phyloP scores from a whole-genome alignment of 768 basidiomycete species.

The Galerina marginata region DNA sequence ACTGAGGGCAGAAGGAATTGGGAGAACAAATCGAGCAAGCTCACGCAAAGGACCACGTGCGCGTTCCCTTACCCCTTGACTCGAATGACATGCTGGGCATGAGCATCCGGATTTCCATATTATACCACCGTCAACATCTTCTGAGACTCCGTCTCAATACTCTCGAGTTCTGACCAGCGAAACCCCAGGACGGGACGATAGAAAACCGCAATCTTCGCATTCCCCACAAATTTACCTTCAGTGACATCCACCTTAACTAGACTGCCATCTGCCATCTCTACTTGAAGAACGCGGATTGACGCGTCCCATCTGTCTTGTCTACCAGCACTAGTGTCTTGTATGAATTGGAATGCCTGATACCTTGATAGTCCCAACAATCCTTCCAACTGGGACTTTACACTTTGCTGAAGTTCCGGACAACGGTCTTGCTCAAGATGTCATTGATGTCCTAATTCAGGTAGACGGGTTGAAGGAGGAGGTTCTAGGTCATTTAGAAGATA shows the following conservation, averaged over 20 bases:
- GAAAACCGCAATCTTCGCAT: no score
- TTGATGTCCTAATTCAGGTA: conserved; percentile 51
- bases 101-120: conserved; percentile 2
- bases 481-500: conserved; percentile 59
- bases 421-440: conserved; percentile 64
- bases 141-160: background rate
- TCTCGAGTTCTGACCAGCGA: background rate
- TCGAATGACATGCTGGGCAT: conserved; percentile 9
- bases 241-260: no score
- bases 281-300: conserved; percentile 1
- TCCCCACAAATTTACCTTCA: no score
- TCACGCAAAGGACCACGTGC: conserved; percentile 16
- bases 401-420: conserved; percentile 62
- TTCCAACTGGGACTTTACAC: conserved; percentile 63
- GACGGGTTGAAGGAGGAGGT: conserved; percentile 59
- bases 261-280: background rate
- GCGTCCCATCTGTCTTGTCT: background rate
- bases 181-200: no score
- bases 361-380: conserved; percentile 59
- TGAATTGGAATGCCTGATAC: conserved; percentile 23
- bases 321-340: background rate
- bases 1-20: background rate
- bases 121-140: background rate
- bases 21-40: conserved; percentile 8
- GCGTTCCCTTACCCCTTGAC: background rate